Evolutionary conservation across 2,329 filamentous ascomycete genomes (phyloP), one percentile per base, ranked within the genome.

Genomic region (Sarocladiaceae sp.): DNA sequence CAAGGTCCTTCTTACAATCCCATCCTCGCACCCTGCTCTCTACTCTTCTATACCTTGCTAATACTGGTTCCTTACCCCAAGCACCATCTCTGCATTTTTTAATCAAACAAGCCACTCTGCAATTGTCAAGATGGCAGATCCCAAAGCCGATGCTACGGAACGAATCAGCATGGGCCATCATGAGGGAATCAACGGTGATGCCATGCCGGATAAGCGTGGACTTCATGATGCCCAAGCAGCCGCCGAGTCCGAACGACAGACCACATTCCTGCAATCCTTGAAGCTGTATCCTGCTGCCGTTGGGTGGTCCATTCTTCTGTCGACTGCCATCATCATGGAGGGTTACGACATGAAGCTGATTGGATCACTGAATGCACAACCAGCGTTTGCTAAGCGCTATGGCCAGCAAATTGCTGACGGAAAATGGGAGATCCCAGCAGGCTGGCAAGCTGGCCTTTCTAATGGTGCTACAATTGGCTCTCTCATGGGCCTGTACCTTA

Each of bases 401-500:
- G 40, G 40, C 22, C n/a, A 44, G 18, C 25, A 20, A 13, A 23
- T 23, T n/a, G 13, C 46, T 4, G 31, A 33, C n/a, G 22, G 25
- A 4, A 70, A 68, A 26, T 78, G 77, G 52, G 66, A 72, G 35
- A 46, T 46, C 12, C 25, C 40, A 4, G 22, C 40, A n/a, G 11
- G 13, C 11, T 82, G 78, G 78, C 79, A 82, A 62, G 71, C 77
- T 1, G 78, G 77, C 11, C 67, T 82, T 22, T 76, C 71, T 57
- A 76, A 77, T 58, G 79, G 75, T 12, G 74, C 75, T 52, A 70
- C 75, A 54, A 74, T 78, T 23, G 83, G 83, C n/a, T 79, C 83
- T 59, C 79, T 87, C 42, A 70, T 86, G 39, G 84, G 84, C 4
- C 66, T 86, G 18, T 63, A 83, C 54, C 67, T 84, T 59, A 84